Conservation (phyloP, 1,284 basidiomycete species). For the Puccinia novopanici region DNA sequence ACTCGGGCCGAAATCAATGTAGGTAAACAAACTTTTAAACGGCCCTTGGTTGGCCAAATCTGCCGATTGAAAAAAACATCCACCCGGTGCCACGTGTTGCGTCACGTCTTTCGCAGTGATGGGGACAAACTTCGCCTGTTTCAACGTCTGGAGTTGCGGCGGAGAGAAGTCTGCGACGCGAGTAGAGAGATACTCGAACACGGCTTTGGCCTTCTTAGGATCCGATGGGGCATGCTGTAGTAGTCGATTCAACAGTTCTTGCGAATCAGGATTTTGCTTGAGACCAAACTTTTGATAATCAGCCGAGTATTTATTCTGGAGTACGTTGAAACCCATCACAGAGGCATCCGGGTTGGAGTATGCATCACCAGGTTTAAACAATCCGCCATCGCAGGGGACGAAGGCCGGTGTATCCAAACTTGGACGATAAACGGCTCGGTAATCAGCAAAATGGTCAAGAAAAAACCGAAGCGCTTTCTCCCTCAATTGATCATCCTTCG, state of each 20-base stretch:
- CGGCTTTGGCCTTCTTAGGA: slow-evolving; percentile 65
- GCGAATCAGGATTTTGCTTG: slow-evolving; percentile 71
- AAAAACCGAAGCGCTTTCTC: slow-evolving; percentile 56
- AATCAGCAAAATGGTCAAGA: slow-evolving; percentile 53
- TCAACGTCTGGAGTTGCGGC: slow-evolving; percentile 58
- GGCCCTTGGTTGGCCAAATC: slow-evolving; percentile 51
- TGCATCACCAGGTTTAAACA: slow-evolving; percentile 75
- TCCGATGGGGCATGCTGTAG: slow-evolving; percentile 68
- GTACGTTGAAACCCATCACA: slow-evolving; percentile 73
- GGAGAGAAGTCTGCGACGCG: slow-evolving; percentile 67
- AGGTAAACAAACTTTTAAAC: slow-evolving; percentile 67
- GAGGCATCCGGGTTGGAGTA: slow-evolving; percentile 73
- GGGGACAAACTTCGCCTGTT: slow-evolving; percentile 60
- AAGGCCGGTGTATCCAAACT: slow-evolving; percentile 64
- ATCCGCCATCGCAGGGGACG: slow-evolving; percentile 71
- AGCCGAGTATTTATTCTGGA: slow-evolving; percentile 65
- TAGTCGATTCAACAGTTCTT: slow-evolving; percentile 69
- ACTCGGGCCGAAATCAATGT: slow-evolving; percentile 80
- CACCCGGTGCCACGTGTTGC: slow-evolving; percentile 57
- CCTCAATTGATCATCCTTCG: slow-evolving; percentile 60
- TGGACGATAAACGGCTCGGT: slow-evolving; percentile 38
- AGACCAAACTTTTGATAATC: slow-evolving; percentile 76
- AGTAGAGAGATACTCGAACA: slow-evolving; percentile 77
- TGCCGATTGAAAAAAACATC: slow-evolving; percentile 66
- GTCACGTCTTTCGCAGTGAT: slow-evolving; percentile 54